Evolutionary conservation across 495 filamentous ascomycete genomes (phyloP), one percentile per base, ranked within the genome.

Genomic region (Penicillium arizonense): DNA sequence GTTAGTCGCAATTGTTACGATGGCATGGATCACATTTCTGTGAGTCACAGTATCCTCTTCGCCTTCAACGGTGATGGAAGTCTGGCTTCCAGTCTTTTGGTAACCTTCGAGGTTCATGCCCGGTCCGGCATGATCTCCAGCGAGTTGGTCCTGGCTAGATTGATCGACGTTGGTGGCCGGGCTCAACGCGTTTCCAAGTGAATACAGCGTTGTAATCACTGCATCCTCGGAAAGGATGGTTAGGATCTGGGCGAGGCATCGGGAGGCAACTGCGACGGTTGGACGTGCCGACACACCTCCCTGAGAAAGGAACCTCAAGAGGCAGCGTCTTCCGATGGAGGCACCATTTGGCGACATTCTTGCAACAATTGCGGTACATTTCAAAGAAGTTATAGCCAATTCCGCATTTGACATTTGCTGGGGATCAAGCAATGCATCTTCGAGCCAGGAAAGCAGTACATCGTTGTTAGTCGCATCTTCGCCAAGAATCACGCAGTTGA

Each of bases 151-250:
- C 42, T 68, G 68, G 46, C 65, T 53, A 2, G 58, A 47, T 30
- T 58, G 65, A 9, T 81, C 75, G 37, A 63, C 65, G 33, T 67
- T 63, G 8, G 79, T 61, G 21, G 76, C 81, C 6, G 90, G 83
- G 61, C 90, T 94, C 26, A 98, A 69, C 9, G 94, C 86, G 67
- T 98, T 97, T 13, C 94, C 95, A 48, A 98, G 75, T 1, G 91
- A 91, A 69, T 97, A 97, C 9, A 98, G 74, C 2, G 91, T 96
- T 5, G 91, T 95, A 57, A 98, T 97, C 26, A 95, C 83, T 24
- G 89, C 86, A 77, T 98, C 94, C 59, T 95, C 87, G 5, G 95
- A 92, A 5, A 96, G 81, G 52, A 87, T 77, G 44, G 82, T 84
- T 44, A 97, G 71, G 44, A 95, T 77, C 47, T 83, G 87, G 4